Base-by-base conservation (phyloP, 108 stramenopile species). In the Parietichytrium sp. region DNA sequence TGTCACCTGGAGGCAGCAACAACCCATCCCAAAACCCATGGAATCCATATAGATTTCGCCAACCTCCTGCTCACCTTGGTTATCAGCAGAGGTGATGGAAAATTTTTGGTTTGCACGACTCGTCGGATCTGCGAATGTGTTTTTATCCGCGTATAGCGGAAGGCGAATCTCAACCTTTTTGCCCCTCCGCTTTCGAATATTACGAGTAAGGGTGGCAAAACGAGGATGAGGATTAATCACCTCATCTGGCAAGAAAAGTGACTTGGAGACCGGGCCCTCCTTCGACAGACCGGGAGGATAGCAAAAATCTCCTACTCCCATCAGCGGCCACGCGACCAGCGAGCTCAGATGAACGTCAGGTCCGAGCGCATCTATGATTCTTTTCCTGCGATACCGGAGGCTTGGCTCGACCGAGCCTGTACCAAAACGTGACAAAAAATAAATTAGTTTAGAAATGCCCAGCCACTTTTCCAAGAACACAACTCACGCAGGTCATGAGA, bases 11-110 rank as follows among this genome's bases (percentile, higher is more conserved):
- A 99, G 91, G 83, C 98, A 99, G 85, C 98, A 99, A 83, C 95
- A 96, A 16, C 98, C 98, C 98, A 99, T 99, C 23, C 98, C 98
- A 85, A 97, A 99, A 20, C 95, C 98, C 95, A 99, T 99, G 20
- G 96, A 95, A 85, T 99, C 98, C 97, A 98, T 96, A 81, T 97
- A 80, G 50, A 90, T 87, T 7, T 78, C 23, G n/a, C 23, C 79
- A 29, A 49, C 30, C 23, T n/a, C 80, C n/a, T 20, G 29, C 54
- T 78, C 78, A 6, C n/a, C 29, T 15, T 23, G 33, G 16, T 29
- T 78, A 54, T 48, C 77, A 15, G 29, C 45, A 1, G 33, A 42
- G 20, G 16, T 54, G 52, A 72, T 20, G 29, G 61, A 33, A n/a
- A 72, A 72, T 6, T 33, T 72, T 8, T 27, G 10, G 15, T 42